phyloP scores from a whole-genome alignment of 768 basidiomycete genomes.

The Porphyrellus cyaneotinctus region DNA sequence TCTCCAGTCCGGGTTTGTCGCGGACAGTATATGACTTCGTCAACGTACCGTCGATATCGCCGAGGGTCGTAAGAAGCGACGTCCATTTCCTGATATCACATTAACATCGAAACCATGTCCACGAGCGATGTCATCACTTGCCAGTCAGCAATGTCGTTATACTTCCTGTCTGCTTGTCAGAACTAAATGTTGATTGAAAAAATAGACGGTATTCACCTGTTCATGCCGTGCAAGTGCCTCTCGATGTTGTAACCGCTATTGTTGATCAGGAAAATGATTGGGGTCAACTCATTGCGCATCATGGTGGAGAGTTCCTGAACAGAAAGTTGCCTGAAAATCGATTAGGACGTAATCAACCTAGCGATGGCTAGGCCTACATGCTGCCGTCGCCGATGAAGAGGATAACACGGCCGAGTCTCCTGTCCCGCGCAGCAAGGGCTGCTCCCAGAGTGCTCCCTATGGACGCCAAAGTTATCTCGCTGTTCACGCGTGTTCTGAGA shows the following conservation, averaged over 20 bases:
- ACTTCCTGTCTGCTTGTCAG: conserved; percentile 45
- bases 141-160: conserved; percentile 86
- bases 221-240: conserved; percentile 64
- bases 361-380: conserved; percentile 43
- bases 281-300: conserved; percentile 65
- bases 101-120: not conserved
- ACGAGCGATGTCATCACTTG: conserved; percentile 19
- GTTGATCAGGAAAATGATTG: conserved; percentile 82
- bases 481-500: not conserved
- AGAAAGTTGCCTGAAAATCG: conserved; percentile 56
- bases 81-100: conserved; percentile 54
- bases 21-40: conserved; percentile 63
- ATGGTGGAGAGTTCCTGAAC: conserved; percentile 86
- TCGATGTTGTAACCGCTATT: conserved; percentile 89
- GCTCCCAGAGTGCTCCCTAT: conserved; percentile 67
- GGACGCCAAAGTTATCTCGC: not conserved
- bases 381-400: conserved; percentile 86
- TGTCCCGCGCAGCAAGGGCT: conserved; percentile 72
- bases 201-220: conserved; percentile 34
- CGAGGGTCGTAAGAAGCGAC: conserved; percentile 55
- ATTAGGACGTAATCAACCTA: conserved; percentile 3
- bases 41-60: conserved; percentile 43
- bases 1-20: conserved; percentile 62
- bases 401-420: conserved; percentile 60
- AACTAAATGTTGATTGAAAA: not conserved